phyloP scores from a whole-genome alignment of 352 stramenopile species.

The Phytophthora idaei region DNA sequence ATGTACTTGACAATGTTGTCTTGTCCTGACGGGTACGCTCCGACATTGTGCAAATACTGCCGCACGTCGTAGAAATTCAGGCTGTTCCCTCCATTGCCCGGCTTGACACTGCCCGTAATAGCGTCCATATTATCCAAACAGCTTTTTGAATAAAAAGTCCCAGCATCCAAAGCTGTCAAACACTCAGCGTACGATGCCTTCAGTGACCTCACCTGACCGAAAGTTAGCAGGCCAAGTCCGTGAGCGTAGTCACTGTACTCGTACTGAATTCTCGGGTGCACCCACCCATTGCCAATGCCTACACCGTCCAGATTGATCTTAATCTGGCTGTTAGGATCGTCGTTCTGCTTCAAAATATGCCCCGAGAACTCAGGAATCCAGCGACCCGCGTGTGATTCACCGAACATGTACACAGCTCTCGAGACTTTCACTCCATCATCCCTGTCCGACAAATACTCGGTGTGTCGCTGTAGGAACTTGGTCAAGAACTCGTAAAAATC shows the following conservation, averaged over 20 bases:
- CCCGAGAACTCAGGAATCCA: constrained; percentile 97
- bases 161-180: constrained; percentile 67
- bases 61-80: constrained; percentile 96
- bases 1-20: constrained; percentile 90
- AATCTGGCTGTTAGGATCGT: constrained; percentile 22
- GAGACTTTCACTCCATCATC: constrained; percentile 48
- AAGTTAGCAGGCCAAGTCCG: constrained; percentile 91
- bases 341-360: constrained; percentile 93
- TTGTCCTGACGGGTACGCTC: constrained; percentile 89
- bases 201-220: constrained; percentile 71
- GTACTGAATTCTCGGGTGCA: constrained; percentile 96
- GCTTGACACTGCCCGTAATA: constrained; percentile 77
- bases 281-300: constrained; percentile 98
- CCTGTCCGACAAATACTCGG: constrained; percentile 59
- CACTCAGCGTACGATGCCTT: constrained; percentile 75
- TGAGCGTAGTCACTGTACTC: constrained; percentile 94
- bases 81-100: constrained; percentile 43
- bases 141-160: constrained; percentile 67
- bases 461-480: constrained; percentile 92
- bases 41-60: constrained; percentile 63
- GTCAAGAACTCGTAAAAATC: constrained; percentile 95
- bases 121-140: constrained; percentile 94
- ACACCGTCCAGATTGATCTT: constrained; percentile 83
- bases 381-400: constrained; percentile 96
- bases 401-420: constrained; percentile 93